A percentile compares a stretch with the other conserved stretches of the same genome.
These are phyloP conservation scores for Rhynchospora tenuis DNA, from an alignment of 176 grass and related monocot genomes.

Conservation along the genomic window DNA sequence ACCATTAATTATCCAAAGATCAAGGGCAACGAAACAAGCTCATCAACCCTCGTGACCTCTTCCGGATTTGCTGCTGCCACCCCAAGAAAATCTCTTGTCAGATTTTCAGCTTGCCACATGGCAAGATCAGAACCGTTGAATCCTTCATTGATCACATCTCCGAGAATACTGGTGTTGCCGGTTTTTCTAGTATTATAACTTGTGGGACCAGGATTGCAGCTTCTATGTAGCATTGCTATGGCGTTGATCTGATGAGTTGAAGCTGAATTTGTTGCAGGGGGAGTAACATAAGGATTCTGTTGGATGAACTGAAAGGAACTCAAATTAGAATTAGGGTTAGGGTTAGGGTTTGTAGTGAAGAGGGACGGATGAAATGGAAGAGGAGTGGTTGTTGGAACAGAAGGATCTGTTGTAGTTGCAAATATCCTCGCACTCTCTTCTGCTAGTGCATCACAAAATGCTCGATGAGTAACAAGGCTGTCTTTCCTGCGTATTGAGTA, in stretches of 20 bases:
- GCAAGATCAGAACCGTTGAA: constrained; percentile 31
- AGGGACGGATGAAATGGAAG: constrained; percentile 35
- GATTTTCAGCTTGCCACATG: constrained; percentile 32
- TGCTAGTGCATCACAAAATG: constrained; percentile 96
- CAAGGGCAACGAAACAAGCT: constrained; percentile 27
- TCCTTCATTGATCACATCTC: constrained; percentile 18
- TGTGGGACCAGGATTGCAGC: constrained; percentile 22
- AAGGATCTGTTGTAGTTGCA: constrained; percentile 30
- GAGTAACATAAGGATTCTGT: constrained; percentile 33
- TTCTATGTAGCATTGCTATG: constrained; percentile 27
- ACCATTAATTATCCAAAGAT: constrained; percentile 25
- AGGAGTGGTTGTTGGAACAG: constrained; percentile 28
- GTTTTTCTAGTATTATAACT: background rate
- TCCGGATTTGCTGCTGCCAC: background rate
- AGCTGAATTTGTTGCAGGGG: background rate
- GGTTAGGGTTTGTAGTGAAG: constrained; percentile 27
- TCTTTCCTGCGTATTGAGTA: constrained; percentile 67
- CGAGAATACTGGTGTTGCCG: background rate
- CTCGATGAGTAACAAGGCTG: constrained; percentile 86
- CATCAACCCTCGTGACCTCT: constrained; percentile 28
- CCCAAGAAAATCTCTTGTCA: constrained; percentile 89
- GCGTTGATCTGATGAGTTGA: constrained; percentile 16
- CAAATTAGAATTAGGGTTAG: constrained; percentile 29
- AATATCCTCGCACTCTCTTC: constrained; percentile 89
- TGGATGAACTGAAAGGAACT: constrained; percentile 27